These are phyloP conservation scores for Aspergillus affinis DNA, from an alignment of 495 filamentous ascomycete genomes.

Conservation along the genomic window DNA sequence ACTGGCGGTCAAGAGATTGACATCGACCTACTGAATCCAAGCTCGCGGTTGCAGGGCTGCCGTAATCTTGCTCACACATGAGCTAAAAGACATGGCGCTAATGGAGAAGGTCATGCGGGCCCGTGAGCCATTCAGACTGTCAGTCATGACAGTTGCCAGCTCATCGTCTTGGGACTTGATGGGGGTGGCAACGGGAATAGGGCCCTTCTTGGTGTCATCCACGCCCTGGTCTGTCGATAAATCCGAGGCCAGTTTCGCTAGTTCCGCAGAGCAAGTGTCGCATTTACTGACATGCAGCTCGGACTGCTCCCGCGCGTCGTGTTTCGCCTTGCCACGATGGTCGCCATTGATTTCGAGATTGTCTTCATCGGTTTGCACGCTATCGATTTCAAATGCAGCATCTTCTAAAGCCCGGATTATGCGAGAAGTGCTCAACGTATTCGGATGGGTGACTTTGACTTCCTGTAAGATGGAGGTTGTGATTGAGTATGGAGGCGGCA, in stretches of 20 bases:
- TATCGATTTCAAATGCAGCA: slow-evolving; percentile 6
- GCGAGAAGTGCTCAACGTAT: slow-evolving; percentile 1
- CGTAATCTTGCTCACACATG: no score
- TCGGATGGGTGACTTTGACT: slow-evolving; percentile 1
- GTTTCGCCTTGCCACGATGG: slow-evolving; percentile 1
- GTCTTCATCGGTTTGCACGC: neutral
- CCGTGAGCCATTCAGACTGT: neutral
- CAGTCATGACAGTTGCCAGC: neutral
- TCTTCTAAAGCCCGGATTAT: neutral
- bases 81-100: no score
- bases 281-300: slow-evolving; percentile 2
- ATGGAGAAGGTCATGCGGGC: slow-evolving; percentile 47
- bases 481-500: slow-evolving; percentile 8
- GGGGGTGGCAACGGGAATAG: neutral
- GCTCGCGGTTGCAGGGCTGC: no score
- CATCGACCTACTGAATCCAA: slow-evolving; percentile 42
- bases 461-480: slow-evolving; percentile 9
- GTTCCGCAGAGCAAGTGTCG: slow-evolving; percentile 1
- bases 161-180: neutral
- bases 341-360: neutral
- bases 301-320: slow-evolving; percentile 4
- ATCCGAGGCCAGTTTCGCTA: neutral
- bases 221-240: neutral
- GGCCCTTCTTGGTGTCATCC: neutral
- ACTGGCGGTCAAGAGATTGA: slow-evolving; percentile 48